Evolutionary conservation across 2,329 filamentous ascomycete species (phyloP).

Genomic region (Seiridium unicorne): DNA sequence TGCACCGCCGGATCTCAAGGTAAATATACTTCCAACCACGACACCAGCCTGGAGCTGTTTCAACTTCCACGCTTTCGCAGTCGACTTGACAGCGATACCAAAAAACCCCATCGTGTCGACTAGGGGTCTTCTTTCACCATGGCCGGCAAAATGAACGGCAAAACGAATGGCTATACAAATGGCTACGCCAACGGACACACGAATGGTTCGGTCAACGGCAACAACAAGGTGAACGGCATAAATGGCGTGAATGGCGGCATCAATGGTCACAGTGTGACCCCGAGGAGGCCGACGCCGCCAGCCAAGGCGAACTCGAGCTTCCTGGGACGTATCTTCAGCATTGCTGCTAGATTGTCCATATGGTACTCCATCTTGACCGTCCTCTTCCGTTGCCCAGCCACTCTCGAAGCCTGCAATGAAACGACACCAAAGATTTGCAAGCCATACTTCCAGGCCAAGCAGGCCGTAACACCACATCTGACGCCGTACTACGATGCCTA

Average conservation of each 20-base stretch:
- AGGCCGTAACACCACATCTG: slow-evolving; percentile 67
- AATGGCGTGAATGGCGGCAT: slow-evolving; percentile 18
- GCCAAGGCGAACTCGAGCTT: slow-evolving; percentile 26
- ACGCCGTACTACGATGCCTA: slow-evolving; percentile 85
- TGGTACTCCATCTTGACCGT: slow-evolving; percentile 86
- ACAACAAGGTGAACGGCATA: slow-evolving; percentile 25
- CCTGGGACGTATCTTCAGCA: slow-evolving; percentile 42
- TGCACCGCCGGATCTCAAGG: background rate
- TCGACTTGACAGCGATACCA: background rate
- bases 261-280: slow-evolving; percentile 35
- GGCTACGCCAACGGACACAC: slow-evolving; percentile 21
- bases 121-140: background rate
- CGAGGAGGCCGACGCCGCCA: slow-evolving; percentile 25
- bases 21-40: background rate
- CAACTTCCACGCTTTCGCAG: background rate
- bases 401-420: slow-evolving; percentile 64
- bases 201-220: slow-evolving; percentile 36
- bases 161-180: too few relatives aligned
- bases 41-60: background rate
- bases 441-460: slow-evolving; percentile 71
- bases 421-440: slow-evolving; percentile 77
- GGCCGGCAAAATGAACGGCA: slow-evolving; percentile 13
- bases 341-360: slow-evolving; percentile 63
- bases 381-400: slow-evolving; percentile 77
- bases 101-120: background rate